These are phyloP conservation scores for Hypoxylon sp. DNA, from an alignment of 2,329 filamentous ascomycete genomes.

Conservation along the genomic window DNA sequence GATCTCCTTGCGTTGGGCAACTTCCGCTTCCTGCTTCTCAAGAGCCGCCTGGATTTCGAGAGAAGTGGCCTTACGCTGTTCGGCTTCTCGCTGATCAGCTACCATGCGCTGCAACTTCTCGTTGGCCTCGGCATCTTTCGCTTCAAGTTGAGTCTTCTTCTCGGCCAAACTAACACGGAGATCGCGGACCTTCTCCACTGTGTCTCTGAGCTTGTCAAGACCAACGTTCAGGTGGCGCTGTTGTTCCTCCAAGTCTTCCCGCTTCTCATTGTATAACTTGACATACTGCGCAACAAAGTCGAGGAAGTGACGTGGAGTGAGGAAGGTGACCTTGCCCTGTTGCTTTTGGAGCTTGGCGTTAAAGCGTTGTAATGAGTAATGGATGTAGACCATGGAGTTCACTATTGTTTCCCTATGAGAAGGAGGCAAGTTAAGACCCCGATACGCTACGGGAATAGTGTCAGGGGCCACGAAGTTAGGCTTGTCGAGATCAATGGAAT, in stretches of 20 bases:
- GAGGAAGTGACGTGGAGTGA: slow-evolving; percentile 96
- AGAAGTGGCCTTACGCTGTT: slow-evolving; percentile 89
- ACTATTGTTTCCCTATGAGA: slow-evolving; percentile 92
- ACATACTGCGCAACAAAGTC: slow-evolving; percentile 99
- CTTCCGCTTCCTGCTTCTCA: slow-evolving; percentile 90
- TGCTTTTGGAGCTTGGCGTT: slow-evolving; percentile 91
- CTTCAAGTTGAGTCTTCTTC: slow-evolving; percentile 93
- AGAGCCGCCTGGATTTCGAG: slow-evolving; percentile 89
- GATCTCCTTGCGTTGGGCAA: slow-evolving; percentile 84
- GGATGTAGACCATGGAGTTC: slow-evolving; percentile 99
- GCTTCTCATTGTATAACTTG: slow-evolving; percentile 97
- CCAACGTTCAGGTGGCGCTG: slow-evolving; percentile 98
- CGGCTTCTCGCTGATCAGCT: slow-evolving; percentile 93
- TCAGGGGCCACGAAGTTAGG: slow-evolving; percentile 88
- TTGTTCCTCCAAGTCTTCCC: slow-evolving; percentile 97
- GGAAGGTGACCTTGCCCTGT: slow-evolving; percentile 91
- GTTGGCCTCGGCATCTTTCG: slow-evolving; percentile 94
- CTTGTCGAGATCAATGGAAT: slow-evolving; percentile 95
- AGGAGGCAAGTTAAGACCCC: slow-evolving; percentile 85
- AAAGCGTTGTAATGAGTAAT: slow-evolving; percentile 93
- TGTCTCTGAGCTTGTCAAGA: slow-evolving; percentile 96
- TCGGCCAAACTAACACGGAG: slow-evolving; percentile 90
- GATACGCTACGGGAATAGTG: slow-evolving; percentile 92
- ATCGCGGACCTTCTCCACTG: slow-evolving; percentile 96
- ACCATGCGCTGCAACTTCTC: slow-evolving; percentile 98